Evolutionary conservation across 176 grass and related monocot genomes (phyloP), one percentile per base, ranked within the genome.

Genomic region (Bothriochloa decipiens): DNA sequence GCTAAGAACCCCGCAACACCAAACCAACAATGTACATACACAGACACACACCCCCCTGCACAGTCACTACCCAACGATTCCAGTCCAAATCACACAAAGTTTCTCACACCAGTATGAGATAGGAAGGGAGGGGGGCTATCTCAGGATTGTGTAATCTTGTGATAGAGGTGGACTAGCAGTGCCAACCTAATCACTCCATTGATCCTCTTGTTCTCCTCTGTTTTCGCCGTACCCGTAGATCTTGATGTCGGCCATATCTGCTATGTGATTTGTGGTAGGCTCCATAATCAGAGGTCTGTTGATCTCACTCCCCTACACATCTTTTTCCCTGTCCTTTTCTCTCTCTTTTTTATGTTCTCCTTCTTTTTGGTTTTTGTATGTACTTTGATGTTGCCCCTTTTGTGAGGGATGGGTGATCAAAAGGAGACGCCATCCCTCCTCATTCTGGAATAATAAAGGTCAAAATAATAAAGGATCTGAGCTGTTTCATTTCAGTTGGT

Each of bases 221-320:
- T 67, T 62, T 27, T 76, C 55, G 2, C 46, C 3, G 17, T 67
- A 13, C 69, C 65, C 22, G 13, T 85, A 65, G 76, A 69, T 62
- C 65, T 47, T 49, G 62, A 16, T 75, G 62, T 70, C 23, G 45
- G 3, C 40, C 40, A 63, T 76, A 81, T 85, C 77, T 76, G 47
- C 49, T 61, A 6, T 75, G 69, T 89, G 62, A 85, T 85, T 85
- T 53, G 77, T 70, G 70, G 82, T 85, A 76, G 87, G 63, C 29
- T 85, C 70, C 77, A 63, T 58, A 22, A 60, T 78, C 53, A 82
- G 79, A 70, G 52, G 39, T 83, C 65, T 41, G 63, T 81, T 18
- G 70, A 87, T 83, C 74, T 65, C 80, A 45, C 2, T 55, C 9
- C 55, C 17, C 15, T 26, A 64, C 70, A 72, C 20, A 68, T 70